Evolutionary conservation across 148 eudicot genomes (phyloP), one percentile per base, ranked within the genome.

Genomic region (Rhododendron vialii): DNA sequence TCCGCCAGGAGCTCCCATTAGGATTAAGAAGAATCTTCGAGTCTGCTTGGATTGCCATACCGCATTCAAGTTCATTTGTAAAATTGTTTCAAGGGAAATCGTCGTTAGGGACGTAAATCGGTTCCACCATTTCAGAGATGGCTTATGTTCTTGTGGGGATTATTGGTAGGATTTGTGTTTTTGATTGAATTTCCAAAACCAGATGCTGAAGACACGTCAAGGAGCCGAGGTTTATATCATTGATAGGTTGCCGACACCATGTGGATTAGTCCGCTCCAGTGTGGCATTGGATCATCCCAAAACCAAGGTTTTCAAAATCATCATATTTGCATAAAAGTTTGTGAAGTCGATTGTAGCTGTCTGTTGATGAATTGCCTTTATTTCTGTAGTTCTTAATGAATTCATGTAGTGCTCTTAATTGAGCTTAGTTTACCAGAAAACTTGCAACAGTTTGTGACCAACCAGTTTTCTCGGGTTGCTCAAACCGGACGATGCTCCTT

Each of bases 241-340:
- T 88, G 61, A 55, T 55, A 90, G 99, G 76, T 87, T 97, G 85
- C 98, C 96, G 1, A 92, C 95, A 9, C 98, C 98, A 1, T 95
- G 92, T 86, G 99, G 98, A 80, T 88, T 97, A 69, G 92, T 97
- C 18, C 93, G 98, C 11, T 93, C 96, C 9, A 98, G 98, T 33
- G 99, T 96, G 81, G 99, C 98, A 33, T 98, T 98, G 59, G 99
- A 96, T 91, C 98, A 96, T 92, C 99, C 95, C 53, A 96, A 95
- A 88, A 96, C 99, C 1, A 95, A 96, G 96, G 98, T 93, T 38
- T 84, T 48, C 18, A 41, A 28, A 73, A 67, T 53, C 85, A 45
- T 71, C 79, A 30, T 28, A 45, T 57, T 26, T 47, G 26, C 48
- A 18, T 28, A 47, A n/a, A 71, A 30, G 76, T 69, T 69, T 69